Evolutionary conservation across 148 eudicot species (phyloP), one percentile per base, ranked within the genome.

Genomic region (Amaranthus palmeri): DNA sequence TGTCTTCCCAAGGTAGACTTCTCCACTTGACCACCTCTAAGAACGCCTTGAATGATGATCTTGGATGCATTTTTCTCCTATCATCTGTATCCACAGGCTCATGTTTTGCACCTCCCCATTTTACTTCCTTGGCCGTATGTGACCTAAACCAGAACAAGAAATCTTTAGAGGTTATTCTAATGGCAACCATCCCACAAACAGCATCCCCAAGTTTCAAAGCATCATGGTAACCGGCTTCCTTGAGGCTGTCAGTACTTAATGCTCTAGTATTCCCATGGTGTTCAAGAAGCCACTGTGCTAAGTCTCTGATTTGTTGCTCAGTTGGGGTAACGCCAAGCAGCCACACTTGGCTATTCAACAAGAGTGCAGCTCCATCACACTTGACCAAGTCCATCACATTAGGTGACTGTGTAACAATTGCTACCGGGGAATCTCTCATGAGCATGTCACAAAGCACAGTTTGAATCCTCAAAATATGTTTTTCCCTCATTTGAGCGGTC

Each of bases 71-170:
- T 78, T 73, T 87, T 82, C 88, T 86, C 65, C 84, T 77, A 58
- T 87, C 95, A 52, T 87, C 92, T 58, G 75, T 87, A 61, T 87
- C 95, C 51, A 48, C 57, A 15, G 97, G 92, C 50, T 89, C 88
- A 58, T 92, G 92, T 81, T 92, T 92, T 51, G 95, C 97, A 66
- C 97, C 92, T 63, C 92, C 97, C 97, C 97, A 92, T 74, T 86
- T 88, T 36, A 87, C 67, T 79, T 92, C 92, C 71, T 89, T 92
- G 3, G 85, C 96, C 0, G 88, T 82, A 57, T 83, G 95, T 25
- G 97, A 92, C 67, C 97, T 82, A 67, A 92, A 92, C 96, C 97
- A 92, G 69, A 89, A 92, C 7, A 92, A 80, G 62, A 87, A 77
- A 70, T 92, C 90, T 50, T 78, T 80, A 3, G 85, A 77, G 15